Base-by-base conservation (phyloP, 352 stramenopile species). In the Phytopythium aichiense region DNA sequence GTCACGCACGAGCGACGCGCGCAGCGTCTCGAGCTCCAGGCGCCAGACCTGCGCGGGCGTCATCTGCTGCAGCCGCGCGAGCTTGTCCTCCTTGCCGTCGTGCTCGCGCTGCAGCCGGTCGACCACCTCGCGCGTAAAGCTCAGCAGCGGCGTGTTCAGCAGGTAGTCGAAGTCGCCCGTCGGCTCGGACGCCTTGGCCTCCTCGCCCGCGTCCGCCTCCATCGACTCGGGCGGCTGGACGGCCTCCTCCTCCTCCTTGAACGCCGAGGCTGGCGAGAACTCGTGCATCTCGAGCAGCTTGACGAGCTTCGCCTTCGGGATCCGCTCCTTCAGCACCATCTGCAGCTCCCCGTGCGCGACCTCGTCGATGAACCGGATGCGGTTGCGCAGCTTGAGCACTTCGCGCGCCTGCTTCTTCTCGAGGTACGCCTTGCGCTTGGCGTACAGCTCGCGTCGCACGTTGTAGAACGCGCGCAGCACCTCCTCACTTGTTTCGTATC, bases 91-190 rank as follows among this genome's bases (percentile, higher is more conserved):
- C 81, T 98, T 98, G 35, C 77, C 78, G 60, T 89, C 80, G 55
- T 97, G 89, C 69, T 99, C 84, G 43, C 75, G 83, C 62, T 95
- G 81, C 46, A 99, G 77, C 43, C 96, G 83, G 46, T 98, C 82
- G 6, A 93, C 85, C 63, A 97, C 91, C 73, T 99, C 97, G 56
- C 95, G 91, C 6, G 97, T 99, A 53, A 99, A 95, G 65, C 83
- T 98, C 92, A 98, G 98, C 59, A 99, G 87, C 63, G 98, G 98
- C 82, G 98, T 99, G 58, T 92, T 97, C 31, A 99, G 85, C 53
- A 99, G 80, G 70, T 99, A 99, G 68, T 99, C 97, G 58, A 97
- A 99, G 13, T 97, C 76, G 25, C 84, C 74, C 18, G 58, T 60
- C 55, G 54, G 61, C 22, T 84, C 79, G 11, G 79, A 63, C 2